These are phyloP conservation scores for Colletotrichum filicis DNA, from an alignment of 2,329 filamentous ascomycete genomes.

Conservation along the genomic window DNA sequence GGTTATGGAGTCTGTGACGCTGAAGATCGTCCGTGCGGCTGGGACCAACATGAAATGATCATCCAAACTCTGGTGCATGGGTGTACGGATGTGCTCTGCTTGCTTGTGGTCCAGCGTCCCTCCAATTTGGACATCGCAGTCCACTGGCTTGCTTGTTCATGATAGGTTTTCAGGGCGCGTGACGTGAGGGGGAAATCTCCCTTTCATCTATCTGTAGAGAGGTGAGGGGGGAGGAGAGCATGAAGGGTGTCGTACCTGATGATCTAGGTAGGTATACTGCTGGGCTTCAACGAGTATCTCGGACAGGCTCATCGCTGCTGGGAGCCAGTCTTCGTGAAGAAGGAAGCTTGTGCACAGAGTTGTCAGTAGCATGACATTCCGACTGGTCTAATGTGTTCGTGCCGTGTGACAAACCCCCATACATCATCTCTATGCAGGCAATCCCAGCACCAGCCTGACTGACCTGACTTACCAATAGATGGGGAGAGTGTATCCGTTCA, in stretches of 20 bases:
- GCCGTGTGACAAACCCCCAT: neutral
- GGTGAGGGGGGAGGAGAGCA: neutral
- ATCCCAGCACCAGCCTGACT: neutral
- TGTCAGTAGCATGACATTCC: neutral
- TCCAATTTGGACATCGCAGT: neutral
- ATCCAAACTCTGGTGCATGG: neutral
- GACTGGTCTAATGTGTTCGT: neutral
- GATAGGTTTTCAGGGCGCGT: neutral
- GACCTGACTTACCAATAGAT: neutral
- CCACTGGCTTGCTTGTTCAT: neutral
- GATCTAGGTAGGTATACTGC: neutral
- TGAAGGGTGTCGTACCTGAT: neutral
- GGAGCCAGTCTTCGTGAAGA: neutral
- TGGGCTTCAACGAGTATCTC: neutral
- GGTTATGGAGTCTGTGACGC: constrained; percentile 3
- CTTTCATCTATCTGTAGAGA: neutral
- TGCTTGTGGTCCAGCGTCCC: neutral
- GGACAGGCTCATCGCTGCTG: neutral
- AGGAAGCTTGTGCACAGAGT: neutral
- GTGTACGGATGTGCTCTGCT: neutral
- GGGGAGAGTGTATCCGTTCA: neutral
- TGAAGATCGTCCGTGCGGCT: constrained; percentile 22
- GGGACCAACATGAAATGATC: neutral
- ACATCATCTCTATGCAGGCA: neutral
- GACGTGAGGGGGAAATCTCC: neutral